phyloP scores from a whole-genome alignment of 352 stramenopile genomes.

The Thalassiosira mediterranea region DNA sequence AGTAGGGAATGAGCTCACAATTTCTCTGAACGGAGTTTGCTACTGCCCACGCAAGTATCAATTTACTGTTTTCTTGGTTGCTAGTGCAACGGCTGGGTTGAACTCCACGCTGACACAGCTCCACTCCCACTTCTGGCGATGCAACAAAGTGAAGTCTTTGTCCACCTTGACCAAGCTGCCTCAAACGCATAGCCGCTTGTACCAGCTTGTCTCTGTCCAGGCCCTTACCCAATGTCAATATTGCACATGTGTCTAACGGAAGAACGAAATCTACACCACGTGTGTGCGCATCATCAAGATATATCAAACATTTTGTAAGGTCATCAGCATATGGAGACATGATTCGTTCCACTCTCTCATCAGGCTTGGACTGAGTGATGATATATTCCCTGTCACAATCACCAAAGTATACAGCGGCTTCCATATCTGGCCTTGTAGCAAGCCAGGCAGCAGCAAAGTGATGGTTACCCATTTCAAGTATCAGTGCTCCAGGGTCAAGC shows the following conservation, averaged over 20 bases:
- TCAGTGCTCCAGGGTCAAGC: constrained; percentile 10
- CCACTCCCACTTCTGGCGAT: background rate
- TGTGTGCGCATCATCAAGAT: constrained; percentile 23
- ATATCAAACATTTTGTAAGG: constrained; percentile 9
- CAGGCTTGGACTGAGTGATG: constrained; percentile 2
- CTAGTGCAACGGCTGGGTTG: background rate
- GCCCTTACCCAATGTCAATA: constrained; percentile 13
- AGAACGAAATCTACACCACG: constrained; percentile 11
- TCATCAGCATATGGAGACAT: constrained; percentile 10
- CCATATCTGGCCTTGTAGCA: background rate
- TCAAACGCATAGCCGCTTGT: background rate
- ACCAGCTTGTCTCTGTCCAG: constrained; percentile 9
- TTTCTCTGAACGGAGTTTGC: background rate
- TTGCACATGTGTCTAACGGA: background rate
- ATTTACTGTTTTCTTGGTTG: background rate
- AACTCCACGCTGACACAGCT: background rate
- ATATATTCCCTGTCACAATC: background rate
- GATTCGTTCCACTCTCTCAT: background rate
- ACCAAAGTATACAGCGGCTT: constrained; percentile 7
- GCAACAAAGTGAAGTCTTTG: constrained; percentile 10
- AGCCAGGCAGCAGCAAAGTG: constrained; percentile 8
- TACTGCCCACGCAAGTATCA: constrained; percentile 2
- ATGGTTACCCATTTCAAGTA: constrained; percentile 6
- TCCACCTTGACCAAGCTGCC: background rate
- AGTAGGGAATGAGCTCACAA: constrained; percentile 20